phyloP scores from a whole-genome alignment of 208 protist species.

The Naegleria lovaniensis region DNA sequence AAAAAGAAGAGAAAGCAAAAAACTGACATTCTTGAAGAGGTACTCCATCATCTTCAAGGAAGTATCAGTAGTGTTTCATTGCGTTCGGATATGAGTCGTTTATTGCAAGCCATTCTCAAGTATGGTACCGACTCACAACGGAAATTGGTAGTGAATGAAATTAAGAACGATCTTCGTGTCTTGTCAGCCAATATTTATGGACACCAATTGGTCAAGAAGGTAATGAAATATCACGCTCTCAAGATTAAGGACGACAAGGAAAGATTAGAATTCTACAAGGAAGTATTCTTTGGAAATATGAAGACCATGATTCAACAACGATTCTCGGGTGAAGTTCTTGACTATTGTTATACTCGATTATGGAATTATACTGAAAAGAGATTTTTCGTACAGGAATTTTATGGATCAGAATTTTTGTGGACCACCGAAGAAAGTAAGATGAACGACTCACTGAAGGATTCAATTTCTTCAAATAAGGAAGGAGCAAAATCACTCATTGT shows the following conservation, averaged over 20 bases:
- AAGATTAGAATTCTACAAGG: background rate
- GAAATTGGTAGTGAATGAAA: slow-evolving; percentile 26
- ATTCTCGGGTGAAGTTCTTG: background rate
- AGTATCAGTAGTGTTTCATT: slow-evolving; percentile 15
- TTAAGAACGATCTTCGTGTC: slow-evolving; percentile 28
- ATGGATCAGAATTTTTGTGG: background rate
- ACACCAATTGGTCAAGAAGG: slow-evolving; percentile 38
- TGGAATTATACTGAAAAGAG: background rate
- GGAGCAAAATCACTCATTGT: background rate
- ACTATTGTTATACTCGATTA: background rate
- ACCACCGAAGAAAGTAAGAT: background rate
- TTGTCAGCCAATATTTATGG: slow-evolving; percentile 36
- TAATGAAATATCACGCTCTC: slow-evolving; percentile 30
- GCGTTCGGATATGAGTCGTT: slow-evolving; percentile 36
- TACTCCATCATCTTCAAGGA: background rate
- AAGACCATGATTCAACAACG: background rate
- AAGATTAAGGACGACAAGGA: background rate
- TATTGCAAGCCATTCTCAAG: slow-evolving; percentile 44
- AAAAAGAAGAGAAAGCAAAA: background rate
- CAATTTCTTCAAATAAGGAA: background rate
- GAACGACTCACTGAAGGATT: background rate
- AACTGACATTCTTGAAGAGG: background rate
- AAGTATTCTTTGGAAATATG: background rate
- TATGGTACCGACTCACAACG: slow-evolving; percentile 34
- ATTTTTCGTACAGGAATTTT: slow-evolving; percentile 1